Conservation (phyloP, 495 filamentous ascomycete genomes). For the Polyplosphaeria fusca region DNA sequence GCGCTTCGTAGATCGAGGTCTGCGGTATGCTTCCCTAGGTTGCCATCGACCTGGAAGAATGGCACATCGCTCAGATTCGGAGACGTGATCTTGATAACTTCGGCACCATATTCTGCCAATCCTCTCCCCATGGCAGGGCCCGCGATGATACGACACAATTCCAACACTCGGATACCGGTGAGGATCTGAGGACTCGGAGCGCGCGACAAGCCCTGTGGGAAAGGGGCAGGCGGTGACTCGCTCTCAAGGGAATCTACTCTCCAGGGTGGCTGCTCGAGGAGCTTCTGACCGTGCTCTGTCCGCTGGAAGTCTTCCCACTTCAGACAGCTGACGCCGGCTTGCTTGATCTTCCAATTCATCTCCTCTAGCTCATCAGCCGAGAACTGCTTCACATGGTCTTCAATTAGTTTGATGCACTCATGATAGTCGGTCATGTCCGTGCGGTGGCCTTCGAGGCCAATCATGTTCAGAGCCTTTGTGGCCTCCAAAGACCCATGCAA, state of each 20-base stretch:
- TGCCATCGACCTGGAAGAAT: conserved; percentile 77
- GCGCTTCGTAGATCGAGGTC: conserved; percentile 58
- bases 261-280: conserved; percentile 53
- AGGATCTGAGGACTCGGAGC: conserved; percentile 29
- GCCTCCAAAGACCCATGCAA: conserved; percentile 77
- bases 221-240: conserved; percentile 53
- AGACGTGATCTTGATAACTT: conserved; percentile 68
- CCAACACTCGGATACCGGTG: conserved; percentile 26
- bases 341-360: conserved; percentile 58
- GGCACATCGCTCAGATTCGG: conserved; percentile 67
- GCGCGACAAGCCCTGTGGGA: conserved; percentile 37
- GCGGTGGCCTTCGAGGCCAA: conserved; percentile 61
- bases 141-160: conserved; percentile 45
- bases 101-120: conserved; percentile 30
- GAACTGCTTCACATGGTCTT: conserved; percentile 60
- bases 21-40: conserved; percentile 63
- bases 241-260: conserved; percentile 50
- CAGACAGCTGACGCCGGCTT: conserved; percentile 65
- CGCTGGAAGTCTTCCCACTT: conserved; percentile 63
- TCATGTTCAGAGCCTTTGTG: conserved; percentile 64
- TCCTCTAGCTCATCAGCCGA: conserved; percentile 61
- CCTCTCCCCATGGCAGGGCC: conserved; percentile 37
- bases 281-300: conserved; percentile 56
- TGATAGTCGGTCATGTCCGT: conserved; percentile 64
- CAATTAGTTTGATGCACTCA: conserved; percentile 64